Base-by-base conservation (phyloP, 768 basidiomycete genomes). In the Galerina marginata region DNA sequence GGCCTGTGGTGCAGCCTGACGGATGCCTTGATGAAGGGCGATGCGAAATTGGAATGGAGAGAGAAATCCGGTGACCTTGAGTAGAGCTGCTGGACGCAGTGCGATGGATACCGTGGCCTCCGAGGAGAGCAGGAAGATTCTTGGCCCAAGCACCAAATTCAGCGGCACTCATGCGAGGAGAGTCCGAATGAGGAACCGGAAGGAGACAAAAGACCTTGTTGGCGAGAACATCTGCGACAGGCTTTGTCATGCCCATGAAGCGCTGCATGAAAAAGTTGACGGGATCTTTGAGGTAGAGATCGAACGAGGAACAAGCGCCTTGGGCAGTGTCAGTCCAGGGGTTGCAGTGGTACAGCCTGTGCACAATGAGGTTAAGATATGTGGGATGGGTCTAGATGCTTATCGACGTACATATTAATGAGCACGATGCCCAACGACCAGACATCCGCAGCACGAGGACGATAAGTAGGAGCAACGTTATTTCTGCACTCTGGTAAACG, bases 381-480 rank as follows among this genome's bases (percentile, higher is more conserved):
- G 40, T 52, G 25, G 38, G 36, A 50, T 45, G 47, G 6, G 6
- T 23, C 49, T 38, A 33, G 42, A 37, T 40, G 46, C 44, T 5
- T 11, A 10, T 15, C 40, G 14, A 81, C 88, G 38, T 67, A 92
- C 93, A 99, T 96, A 75, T 99, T 99, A 83, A 99, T 93, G 68
- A 99, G 87, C 65, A 99, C 97, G 73, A 99, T 97, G 63, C 96
- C 96, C 67, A 99, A 84, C 25, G 96, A 98, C 96, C 95, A 99
- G 55, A 99, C 95, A 77, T 99, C 96, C 62, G 97, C 97, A 59
- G 93, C 92, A 68, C 91, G 91, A 62, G 96, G 95, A 64, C 86
- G 85, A 81, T 99, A 99, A 51, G 91, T 92, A 63, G 97, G 96
- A 29, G 91, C 92, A 65, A 95, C 83, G 75, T 98, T 97, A 81